Base-by-base conservation (phyloP, 1,284 basidiomycete species). In the Tremellales sp. region DNA sequence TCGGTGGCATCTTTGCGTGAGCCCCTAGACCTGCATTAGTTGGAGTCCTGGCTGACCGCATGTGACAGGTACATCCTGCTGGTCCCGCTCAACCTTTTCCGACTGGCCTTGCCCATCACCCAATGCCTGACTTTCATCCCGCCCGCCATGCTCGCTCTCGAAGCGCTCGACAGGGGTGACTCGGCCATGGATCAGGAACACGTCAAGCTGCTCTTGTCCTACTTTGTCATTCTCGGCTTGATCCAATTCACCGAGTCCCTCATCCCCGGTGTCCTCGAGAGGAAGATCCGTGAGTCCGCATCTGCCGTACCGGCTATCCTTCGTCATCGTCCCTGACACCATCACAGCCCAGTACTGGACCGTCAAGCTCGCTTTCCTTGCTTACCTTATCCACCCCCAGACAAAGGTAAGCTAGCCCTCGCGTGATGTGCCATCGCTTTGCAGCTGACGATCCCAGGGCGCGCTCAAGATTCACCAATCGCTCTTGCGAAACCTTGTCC, bases 181-280 rank as follows among this genome's bases (percentile, higher is more conserved):
- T 35, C 46, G 27, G 35, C 49, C 50, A 8, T 23, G 12, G 5
- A 35, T 48, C 7, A 61, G 44, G 50, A 61, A 29, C 49, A 58
- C 39, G 57, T 56, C 39, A 61, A 66, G 50, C 51, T 53, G n/a
- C 58, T 68, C 26, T 51, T 72, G 37, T 46, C 62, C 4, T 70
- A 64, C 63, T 72, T 68, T 56, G 62, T 70, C 35, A 52, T 65
- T 12, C 60, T 72, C 25, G 67, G 67, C n/a, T 53, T 60, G 31
- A 52, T 72, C 40, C 67, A 70, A 53, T 63, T 62, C 27, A 31
- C 64, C n/a, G 69, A 72, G 57, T 60, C 58, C 31, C 51, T 66
- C 33, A 57, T 57, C 39, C 60, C 61, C 21, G 63, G 65, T 24
- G 31, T 67, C 23, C 45, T 67, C 10, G 65, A 61, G 45, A 54